A percentile compares a stretch with the other conserved stretches of the same genome.
Evolutionary conservation across 2,329 filamentous ascomycete species (phyloP).

Genomic region (Sarocladium strictum): DNA sequence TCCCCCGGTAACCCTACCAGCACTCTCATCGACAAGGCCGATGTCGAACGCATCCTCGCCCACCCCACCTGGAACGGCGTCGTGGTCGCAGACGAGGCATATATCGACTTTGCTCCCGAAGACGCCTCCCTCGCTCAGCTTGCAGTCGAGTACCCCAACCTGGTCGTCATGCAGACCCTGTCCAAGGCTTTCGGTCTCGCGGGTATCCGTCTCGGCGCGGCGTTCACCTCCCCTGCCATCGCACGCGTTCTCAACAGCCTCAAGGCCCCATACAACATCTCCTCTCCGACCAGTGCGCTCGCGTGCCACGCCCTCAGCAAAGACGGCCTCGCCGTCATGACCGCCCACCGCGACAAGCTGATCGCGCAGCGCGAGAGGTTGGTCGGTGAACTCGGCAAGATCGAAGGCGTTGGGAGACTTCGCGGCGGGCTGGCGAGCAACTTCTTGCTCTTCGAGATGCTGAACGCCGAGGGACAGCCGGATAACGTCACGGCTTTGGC

Average conservation of each 20-base stretch:
- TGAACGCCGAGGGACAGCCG: constrained; percentile 65
- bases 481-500: constrained; percentile 73
- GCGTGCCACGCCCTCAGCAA: constrained; percentile 66
- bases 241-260: constrained; percentile 80
- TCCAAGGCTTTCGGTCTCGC: constrained; percentile 96
- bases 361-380: constrained; percentile 72
- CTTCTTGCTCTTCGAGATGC: constrained; percentile 85
- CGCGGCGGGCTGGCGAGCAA: constrained; percentile 78
- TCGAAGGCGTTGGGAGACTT: constrained; percentile 75
- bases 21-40: constrained; percentile 66
- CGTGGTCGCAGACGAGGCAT: constrained; percentile 90
- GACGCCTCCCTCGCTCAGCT: constrained; percentile 81
- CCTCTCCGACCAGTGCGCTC: constrained; percentile 77
- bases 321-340: constrained; percentile 68
- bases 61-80: constrained; percentile 95
- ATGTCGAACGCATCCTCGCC: constrained; percentile 67
- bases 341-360: constrained; percentile 61
- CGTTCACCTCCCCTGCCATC: constrained; percentile 71
- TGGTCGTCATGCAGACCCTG: constrained; percentile 98
- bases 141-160: constrained; percentile 87
- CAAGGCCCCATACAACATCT: constrained; percentile 95
- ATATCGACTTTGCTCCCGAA: constrained; percentile 81
- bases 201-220: constrained; percentile 82
- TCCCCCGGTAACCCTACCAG: constrained; percentile 94
- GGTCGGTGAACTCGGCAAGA: constrained; percentile 62